A percentile compares a stretch with the other conserved stretches of the same genome.
These are phyloP conservation scores for Acanthamoeba culbertsoni DNA, from an alignment of 208 protist species.

Conservation along the genomic window DNA sequence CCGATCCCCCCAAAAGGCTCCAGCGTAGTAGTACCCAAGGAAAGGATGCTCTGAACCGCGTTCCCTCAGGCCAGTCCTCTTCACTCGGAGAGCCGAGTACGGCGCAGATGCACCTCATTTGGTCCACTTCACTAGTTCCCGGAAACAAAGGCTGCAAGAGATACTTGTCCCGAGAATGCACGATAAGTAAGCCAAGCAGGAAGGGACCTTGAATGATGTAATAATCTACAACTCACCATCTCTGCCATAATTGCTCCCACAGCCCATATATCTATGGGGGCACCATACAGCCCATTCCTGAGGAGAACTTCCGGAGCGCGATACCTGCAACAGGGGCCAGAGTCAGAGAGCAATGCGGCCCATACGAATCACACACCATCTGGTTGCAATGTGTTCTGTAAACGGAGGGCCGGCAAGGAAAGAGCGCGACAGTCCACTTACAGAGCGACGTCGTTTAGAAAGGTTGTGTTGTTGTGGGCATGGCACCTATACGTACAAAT, in stretches of 20 bases:
- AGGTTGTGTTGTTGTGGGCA: no score
- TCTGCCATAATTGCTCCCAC: not conserved
- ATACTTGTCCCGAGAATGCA: no score
- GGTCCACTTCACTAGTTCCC: not conserved
- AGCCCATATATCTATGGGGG: not conserved
- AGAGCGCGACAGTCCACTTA: not conserved
- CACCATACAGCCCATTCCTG: not conserved
- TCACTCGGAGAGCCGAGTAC: not conserved
- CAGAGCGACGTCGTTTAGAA: no score
- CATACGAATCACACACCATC: not conserved
- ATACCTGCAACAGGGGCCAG: not conserved
- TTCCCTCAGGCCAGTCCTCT: not conserved
- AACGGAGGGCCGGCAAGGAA: not conserved
- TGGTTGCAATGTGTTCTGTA: not conserved
- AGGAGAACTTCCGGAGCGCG: not conserved
- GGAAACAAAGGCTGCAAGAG: not conserved
- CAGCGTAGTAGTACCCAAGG: not conserved
- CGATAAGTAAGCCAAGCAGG: no score
- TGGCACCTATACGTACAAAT: conserved; percentile 29
- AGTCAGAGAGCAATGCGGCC: not conserved
- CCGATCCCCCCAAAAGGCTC: not conserved
- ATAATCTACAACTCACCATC: not conserved
- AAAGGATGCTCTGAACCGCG: not conserved
- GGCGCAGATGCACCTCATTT: not conserved
- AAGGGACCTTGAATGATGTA: no score